Conservation (phyloP, 352 stramenopile genomes). For the Phytophthora capsici region DNA sequence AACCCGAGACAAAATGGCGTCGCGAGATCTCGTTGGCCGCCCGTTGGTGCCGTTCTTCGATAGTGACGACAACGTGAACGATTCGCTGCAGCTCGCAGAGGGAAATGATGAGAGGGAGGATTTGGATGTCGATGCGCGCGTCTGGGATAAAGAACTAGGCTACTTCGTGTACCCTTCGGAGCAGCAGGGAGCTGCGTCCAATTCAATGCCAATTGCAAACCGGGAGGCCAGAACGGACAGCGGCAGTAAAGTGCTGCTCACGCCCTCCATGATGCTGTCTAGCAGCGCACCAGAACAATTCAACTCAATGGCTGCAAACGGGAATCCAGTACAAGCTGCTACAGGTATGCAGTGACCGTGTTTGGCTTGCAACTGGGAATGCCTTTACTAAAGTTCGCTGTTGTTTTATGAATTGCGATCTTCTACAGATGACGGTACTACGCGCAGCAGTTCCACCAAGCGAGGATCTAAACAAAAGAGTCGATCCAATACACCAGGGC, state of each 20-base stretch:
- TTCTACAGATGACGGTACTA: conserved; percentile 28
- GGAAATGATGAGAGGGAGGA: conserved; percentile 50
- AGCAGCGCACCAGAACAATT: conserved; percentile 55
- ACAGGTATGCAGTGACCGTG: conserved; percentile 34
- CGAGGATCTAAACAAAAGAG: conserved; percentile 50
- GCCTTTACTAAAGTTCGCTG: conserved; percentile 21
- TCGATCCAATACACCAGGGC: conserved; percentile 49
- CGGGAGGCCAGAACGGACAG: conserved; percentile 29
- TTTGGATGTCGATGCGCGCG: conserved; percentile 81
- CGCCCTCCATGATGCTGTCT: conserved; percentile 81
- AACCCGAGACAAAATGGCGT: conserved; percentile 34
- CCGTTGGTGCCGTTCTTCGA: conserved; percentile 84
- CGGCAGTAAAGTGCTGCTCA: conserved; percentile 59
- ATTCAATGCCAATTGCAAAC: conserved; percentile 21
- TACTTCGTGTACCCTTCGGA: conserved; percentile 86
- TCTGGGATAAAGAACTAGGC: conserved; percentile 83
- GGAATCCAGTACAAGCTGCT: conserved; percentile 10
- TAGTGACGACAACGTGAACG: conserved; percentile 78
- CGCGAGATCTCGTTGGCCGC: conserved; percentile 59
- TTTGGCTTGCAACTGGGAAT: conserved; percentile 9
- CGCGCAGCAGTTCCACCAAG: conserved; percentile 59
- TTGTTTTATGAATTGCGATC: conserved; percentile 27
- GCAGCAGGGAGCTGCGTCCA: conserved; percentile 23
- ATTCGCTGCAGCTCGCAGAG: conserved; percentile 49
- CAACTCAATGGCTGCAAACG: conserved; percentile 30